Percentiles rank a stretch among this genome's conserved stretches.
These are phyloP conservation scores for Alternaria triticina DNA, from an alignment of 2,329 filamentous ascomycete genomes.

Conservation along the genomic window DNA sequence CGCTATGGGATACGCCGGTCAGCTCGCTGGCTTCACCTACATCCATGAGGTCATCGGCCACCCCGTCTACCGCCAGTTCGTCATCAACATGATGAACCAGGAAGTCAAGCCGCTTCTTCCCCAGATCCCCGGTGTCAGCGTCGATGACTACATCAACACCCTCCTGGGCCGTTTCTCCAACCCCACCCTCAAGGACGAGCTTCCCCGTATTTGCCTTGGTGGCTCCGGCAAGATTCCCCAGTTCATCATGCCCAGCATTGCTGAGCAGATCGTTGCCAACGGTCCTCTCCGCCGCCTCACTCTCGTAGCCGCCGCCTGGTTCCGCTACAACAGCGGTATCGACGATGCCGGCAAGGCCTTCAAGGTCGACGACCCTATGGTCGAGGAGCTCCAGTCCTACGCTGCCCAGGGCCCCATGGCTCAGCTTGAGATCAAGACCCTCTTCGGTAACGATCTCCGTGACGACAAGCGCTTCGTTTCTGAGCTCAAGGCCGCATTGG, in stretches of 20 bases:
- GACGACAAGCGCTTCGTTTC: conserved; percentile 33
- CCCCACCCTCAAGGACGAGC: conserved; percentile 36
- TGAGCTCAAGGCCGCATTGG: conserved; percentile 31
- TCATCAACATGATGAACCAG: conserved; percentile 39
- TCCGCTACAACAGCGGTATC: conserved; percentile 34
- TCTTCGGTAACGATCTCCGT: conserved; percentile 38
- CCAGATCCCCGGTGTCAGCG: conserved; percentile 33
- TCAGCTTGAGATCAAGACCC: conserved; percentile 18
- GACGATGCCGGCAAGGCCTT: conserved; percentile 32
- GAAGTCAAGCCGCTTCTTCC: conserved; percentile 38
- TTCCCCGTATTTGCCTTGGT: conserved; percentile 39
- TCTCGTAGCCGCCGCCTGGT: conserved; percentile 34
- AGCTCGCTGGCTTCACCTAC: conserved; percentile 34
- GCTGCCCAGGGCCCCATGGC: conserved; percentile 23
- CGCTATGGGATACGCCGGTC: conserved; percentile 35
- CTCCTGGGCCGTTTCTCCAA: conserved; percentile 36
- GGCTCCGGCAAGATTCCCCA: conserved; percentile 39
- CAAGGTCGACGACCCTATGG: conserved; percentile 35
- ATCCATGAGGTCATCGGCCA: conserved; percentile 37
- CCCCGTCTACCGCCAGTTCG: conserved; percentile 32
- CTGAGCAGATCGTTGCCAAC: conserved; percentile 34
- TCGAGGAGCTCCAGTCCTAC: conserved; percentile 30
- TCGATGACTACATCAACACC: conserved; percentile 37
- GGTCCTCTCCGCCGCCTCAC: conserved; percentile 34
- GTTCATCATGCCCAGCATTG: conserved; percentile 40